Base-by-base conservation (phyloP, 2,329 filamentous ascomycete genomes). In the Byssothecium circinans region DNA sequence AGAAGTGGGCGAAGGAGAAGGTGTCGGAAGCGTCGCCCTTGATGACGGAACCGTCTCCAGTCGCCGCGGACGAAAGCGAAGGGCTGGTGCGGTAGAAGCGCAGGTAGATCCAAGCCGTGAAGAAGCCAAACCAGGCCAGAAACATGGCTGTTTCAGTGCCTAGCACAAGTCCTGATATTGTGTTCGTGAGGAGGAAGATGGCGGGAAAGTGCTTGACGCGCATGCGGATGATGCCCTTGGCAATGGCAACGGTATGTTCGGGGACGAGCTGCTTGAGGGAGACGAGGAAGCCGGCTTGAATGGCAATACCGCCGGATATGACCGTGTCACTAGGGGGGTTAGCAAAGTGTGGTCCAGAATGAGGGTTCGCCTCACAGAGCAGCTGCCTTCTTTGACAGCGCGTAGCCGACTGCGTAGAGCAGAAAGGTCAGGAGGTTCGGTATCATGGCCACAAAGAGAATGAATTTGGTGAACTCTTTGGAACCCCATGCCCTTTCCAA, bases 241-340 rank as follows among this genome's bases (percentile, higher is more conserved):
- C 92, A 49, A 99, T 83, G 4, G 92, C 94, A 43, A 97, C 92
- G 10, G 94, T 99, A 72, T 99, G 94, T 53, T 96, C 91, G 18
- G 94, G 94, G 29, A 97, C 88, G 41, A 99, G 88, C 74, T 99
- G 94, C 75, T 95, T 97, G 75, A 97, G 96, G 45, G 92, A 89
- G 62, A 97, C 89, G 52, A 99, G 87, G 76, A 97, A 97, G 52
- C 88, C 86, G 38, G 94, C 91, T 72, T 96, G 92, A 48, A 96
- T 79, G 14, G 91, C 85, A 54, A 96, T 86, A 45, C 91, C 91
- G 60, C 94, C 94, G 60, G 88, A 89, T 65, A 97, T 89, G 54
- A 88, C 86, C 37, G 88, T 91, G 38, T 88, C 94, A 62, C 69
- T 74, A 51, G 12, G 45, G n/a, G n/a, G 7, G 15, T 38, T 56